A percentile compares a stretch with the other conserved stretches of the same genome.
phyloP scores from a whole-genome alignment of 2,329 filamentous ascomycete species.

The Neoascochyta sp. region DNA sequence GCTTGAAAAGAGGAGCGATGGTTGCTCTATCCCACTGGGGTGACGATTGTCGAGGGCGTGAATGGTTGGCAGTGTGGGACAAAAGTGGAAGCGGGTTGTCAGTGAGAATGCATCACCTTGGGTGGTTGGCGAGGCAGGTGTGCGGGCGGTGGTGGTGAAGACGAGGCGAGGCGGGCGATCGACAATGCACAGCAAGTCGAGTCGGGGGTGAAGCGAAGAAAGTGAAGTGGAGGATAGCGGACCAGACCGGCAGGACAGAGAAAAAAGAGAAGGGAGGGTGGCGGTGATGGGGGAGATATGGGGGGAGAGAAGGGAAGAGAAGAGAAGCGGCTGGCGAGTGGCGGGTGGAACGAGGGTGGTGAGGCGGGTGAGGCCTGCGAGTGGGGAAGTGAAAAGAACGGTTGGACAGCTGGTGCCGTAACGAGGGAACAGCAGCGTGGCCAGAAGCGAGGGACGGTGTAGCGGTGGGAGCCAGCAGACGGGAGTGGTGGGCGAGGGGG shows the following conservation, averaged over 20 bases:
- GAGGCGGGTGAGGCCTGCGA: conserved; percentile 8
- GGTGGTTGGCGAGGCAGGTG: conserved; percentile 3
- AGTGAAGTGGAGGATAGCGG: conserved; percentile 6
- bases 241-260: conserved; percentile 1
- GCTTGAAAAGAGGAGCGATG: conserved; percentile 5
- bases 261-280: conserved; percentile 1
- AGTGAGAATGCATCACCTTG: conserved; percentile 29
- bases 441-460: conserved; percentile 23
- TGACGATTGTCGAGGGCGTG: conserved; percentile 9
- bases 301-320: conserved; percentile 6
- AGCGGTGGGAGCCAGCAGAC: conserved; percentile 8
- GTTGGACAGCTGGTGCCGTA: conserved; percentile 25
- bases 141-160: conserved; percentile 4
- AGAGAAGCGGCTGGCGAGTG: conserved; percentile 10
- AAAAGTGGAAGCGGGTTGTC: conserved; percentile 18
- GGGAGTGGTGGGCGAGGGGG: conserved; percentile 13
- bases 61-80: conserved; percentile 20
- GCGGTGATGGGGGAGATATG: conserved; percentile 7
- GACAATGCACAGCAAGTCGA: conserved; percentile 19
- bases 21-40: conserved; percentile 17
- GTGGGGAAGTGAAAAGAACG: no score
- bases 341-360: conserved; percentile 8
- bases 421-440: conserved; percentile 33
- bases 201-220: conserved; percentile 9
- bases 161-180: conserved; percentile 5